phyloP scores from a whole-genome alignment of 306 rosid genomes.

The Astragalus glycyphyllos region DNA sequence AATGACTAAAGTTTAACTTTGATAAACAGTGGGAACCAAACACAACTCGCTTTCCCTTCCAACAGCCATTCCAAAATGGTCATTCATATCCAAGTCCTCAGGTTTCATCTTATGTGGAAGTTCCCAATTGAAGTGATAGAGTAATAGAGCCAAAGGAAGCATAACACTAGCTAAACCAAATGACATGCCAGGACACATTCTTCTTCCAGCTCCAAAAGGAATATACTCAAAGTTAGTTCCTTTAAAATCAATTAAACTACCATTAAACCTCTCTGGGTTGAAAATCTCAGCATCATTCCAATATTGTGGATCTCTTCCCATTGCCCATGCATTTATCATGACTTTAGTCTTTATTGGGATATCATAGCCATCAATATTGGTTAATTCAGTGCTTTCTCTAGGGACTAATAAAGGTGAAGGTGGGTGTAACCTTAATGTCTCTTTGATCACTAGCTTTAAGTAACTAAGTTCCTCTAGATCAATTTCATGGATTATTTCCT shows the following conservation, averaged over 20 bases:
- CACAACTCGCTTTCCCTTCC: slow-evolving; percentile 1
- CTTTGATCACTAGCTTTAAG: slow-evolving; percentile 25
- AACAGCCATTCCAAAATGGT: not conserved
- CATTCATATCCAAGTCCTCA: not conserved
- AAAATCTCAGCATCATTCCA: not conserved
- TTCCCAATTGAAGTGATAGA: not conserved
- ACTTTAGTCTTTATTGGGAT: slow-evolving; percentile 42
- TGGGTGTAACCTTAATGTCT: slow-evolving; percentile 27
- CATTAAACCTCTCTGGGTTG: too few relatives aligned
- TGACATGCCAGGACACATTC: not conserved
- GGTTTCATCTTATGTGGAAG: not conserved
- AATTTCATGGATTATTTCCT: not conserved
- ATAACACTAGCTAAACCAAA: slow-evolving; percentile 10
- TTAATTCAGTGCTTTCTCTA: slow-evolving; percentile 13
- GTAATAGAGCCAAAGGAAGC: slow-evolving; percentile 14
- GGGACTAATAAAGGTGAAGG: slow-evolving; percentile 31
- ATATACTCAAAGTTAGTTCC: too few relatives aligned
- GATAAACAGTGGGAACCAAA: slow-evolving; percentile 2
- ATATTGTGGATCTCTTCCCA: slow-evolving; percentile 44
- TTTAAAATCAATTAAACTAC: too few relatives aligned
- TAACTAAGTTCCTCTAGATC: slow-evolving; percentile 8
- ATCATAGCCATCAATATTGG: slow-evolving; percentile 35
- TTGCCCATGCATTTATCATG: slow-evolving; percentile 48
- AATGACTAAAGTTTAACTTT: too few relatives aligned
- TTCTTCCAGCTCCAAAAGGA: too few relatives aligned